These are phyloP conservation scores for Curvularia spicifera DNA, from an alignment of 2,329 filamentous ascomycete species.

Conservation along the genomic window DNA sequence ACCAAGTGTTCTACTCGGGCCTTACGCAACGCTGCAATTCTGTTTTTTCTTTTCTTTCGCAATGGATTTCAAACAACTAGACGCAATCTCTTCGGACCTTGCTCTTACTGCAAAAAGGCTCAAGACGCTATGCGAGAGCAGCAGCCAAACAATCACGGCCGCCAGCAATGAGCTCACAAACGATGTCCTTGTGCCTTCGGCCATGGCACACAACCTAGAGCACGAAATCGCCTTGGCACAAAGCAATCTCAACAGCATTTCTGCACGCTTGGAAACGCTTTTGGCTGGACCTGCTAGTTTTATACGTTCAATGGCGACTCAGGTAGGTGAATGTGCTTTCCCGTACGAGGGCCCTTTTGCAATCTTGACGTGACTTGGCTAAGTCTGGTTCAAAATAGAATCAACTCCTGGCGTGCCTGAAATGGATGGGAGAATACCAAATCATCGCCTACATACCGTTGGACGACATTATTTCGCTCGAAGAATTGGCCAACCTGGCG, in stretches of 20 bases:
- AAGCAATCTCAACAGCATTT: constrained; percentile 6
- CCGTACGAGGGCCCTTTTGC: neutral
- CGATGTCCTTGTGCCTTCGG: neutral
- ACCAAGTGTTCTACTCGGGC: neutral
- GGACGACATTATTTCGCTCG: constrained; percentile 41
- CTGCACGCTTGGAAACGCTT: constrained; percentile 5
- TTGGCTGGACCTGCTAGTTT: constrained; percentile 8
- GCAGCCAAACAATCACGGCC: neutral
- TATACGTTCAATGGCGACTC: constrained; percentile 7
- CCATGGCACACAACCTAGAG: neutral
- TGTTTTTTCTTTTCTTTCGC: too few species aligned
- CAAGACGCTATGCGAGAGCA: constrained; percentile 6
- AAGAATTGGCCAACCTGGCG: constrained; percentile 53
- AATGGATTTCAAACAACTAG: constrained; percentile 10
- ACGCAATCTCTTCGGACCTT: constrained; percentile 7
- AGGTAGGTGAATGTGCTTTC: constrained; percentile 1
- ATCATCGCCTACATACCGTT: constrained; percentile 56
- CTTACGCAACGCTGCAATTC: too few species aligned
- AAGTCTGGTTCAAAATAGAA: constrained; percentile 8
- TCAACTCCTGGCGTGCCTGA: constrained; percentile 50
- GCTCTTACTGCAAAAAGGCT: constrained; percentile 4
- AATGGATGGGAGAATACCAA: constrained; percentile 56
- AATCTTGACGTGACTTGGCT: neutral
- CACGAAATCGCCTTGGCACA: constrained; percentile 5
- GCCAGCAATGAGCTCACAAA: neutral